Base-by-base conservation (phyloP, 1,284 basidiomycete genomes). In the Apiotrichum gamsii region DNA sequence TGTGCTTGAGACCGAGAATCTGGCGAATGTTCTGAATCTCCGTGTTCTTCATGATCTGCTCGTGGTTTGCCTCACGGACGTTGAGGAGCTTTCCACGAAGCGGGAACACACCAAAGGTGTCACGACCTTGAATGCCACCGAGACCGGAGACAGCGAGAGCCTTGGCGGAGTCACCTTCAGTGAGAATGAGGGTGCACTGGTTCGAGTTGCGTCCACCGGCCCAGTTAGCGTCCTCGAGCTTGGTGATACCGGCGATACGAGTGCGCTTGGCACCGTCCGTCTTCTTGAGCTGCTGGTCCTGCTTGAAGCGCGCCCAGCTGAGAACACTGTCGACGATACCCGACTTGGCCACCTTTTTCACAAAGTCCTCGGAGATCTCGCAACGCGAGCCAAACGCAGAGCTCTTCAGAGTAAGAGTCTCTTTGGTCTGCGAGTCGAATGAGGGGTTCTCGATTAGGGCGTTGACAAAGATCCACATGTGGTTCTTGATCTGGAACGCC, bases 381-480 rank as follows among this genome's bases (percentile, higher is more conserved):
- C 85, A 91, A 52, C 86, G 87, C 40, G 88, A 90, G 2, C 80
- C 80, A 66, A 98, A 99, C 67, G 95, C 94, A 39, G 83, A 85
- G 32, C 84, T 76, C 20, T 86, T 84, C 39, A 98, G 76, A 2
- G 93, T 98, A 58, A 98, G 75, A 8, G 85, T 89, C 73, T 99
- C 95, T 76, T 99, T 99, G 39, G 95, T 98, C 74, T 99, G 95
- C 75, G 90, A 93, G 78, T 99, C 94, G 73, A 99, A 99, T 1
- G 93, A 90, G 9, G 95, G 94, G 68, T 99, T 99, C 75, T 96
- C 93, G 56, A 98, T 87, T 55, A 96, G 78, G 19, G 89, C 84
- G 65, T 98, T 98, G 69, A 99, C 86, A 66, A 98, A 99, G 52
- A 99, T 80, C 90, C 90, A 95, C 81, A 98, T 90, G 67, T 99